Evolutionary conservation across 768 basidiomycete genomes (phyloP).

Genomic region (Plicaturopsis crispa): DNA sequence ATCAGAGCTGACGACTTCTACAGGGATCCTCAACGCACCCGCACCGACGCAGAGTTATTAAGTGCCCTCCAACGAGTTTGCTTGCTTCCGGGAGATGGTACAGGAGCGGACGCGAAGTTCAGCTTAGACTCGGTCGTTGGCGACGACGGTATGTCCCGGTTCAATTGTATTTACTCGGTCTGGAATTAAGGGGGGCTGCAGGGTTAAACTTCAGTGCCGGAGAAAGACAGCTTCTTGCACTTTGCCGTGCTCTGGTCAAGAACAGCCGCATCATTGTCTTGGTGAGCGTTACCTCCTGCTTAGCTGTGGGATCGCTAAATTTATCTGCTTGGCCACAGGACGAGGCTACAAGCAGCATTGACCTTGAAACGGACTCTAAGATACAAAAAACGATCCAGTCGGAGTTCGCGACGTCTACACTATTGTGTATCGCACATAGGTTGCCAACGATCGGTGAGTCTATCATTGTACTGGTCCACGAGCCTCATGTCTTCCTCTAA

Average conservation of each 20-base stretch:
- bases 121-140: conserved; percentile 52
- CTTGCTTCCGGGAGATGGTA: conserved; percentile 48
- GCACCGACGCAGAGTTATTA: conserved; percentile 56
- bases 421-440: conserved; percentile 51
- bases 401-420: conserved; percentile 47
- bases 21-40: conserved; percentile 47
- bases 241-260: conserved; percentile 56
- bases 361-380: conserved; percentile 55
- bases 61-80: conserved; percentile 52
- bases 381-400: conserved; percentile 59
- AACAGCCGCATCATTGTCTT: conserved; percentile 51
- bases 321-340: conserved; percentile 30
- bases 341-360: conserved; percentile 56
- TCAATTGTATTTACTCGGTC: too few relatives aligned
- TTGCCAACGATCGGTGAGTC: conserved; percentile 47
- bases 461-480: background rate
- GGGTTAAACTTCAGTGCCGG: conserved; percentile 66
- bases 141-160: conserved; percentile 59
- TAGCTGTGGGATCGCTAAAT: background rate
- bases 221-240: conserved; percentile 59
- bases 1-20: conserved; percentile 1
- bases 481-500: background rate
- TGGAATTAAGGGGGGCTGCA: too few relatives aligned
- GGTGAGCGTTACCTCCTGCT: conserved; percentile 23
- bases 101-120: conserved; percentile 56